These are phyloP conservation scores for Nepenthes gracilis DNA, from an alignment of 148 eudicot species.

Conservation along the genomic window DNA sequence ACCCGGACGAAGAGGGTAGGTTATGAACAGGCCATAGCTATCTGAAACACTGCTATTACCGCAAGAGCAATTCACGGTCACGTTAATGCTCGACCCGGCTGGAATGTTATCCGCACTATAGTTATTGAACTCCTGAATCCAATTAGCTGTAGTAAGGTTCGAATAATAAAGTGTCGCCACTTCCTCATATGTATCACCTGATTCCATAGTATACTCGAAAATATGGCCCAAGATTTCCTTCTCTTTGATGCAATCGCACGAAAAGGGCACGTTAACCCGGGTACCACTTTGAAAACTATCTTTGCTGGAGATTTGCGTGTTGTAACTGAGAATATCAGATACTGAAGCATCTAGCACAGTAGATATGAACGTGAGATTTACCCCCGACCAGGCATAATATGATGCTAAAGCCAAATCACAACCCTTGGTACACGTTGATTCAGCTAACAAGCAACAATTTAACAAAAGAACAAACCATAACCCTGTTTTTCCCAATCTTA, in stretches of 20 bases:
- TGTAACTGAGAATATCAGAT: constrained; percentile 22
- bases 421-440: constrained; percentile 32
- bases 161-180: constrained; percentile 33
- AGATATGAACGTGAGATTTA: constrained; percentile 25
- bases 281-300: constrained; percentile 13
- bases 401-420: constrained; percentile 54
- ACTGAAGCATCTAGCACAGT: constrained; percentile 1
- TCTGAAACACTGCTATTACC: constrained; percentile 52
- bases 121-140: constrained; percentile 28
- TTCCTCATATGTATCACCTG: constrained; percentile 30
- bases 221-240: constrained; percentile 35
- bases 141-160: constrained; percentile 37
- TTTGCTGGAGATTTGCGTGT: constrained; percentile 21
- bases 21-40: constrained; percentile 65
- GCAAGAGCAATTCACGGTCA: constrained; percentile 72
- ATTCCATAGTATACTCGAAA: constrained; percentile 19
- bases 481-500: not conserved
- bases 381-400: constrained; percentile 21
- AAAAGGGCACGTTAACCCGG: constrained; percentile 48
- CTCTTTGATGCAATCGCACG: constrained; percentile 41
- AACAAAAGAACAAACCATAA: constrained; percentile 12
- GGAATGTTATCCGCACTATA: constrained; percentile 26
- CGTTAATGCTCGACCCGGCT: constrained; percentile 23
- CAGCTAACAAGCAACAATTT: constrained; percentile 7
- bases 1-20: constrained; percentile 51